phyloP scores from a whole-genome alignment of 2,329 filamentous ascomycete species.

The Fusarium azukiicola region DNA sequence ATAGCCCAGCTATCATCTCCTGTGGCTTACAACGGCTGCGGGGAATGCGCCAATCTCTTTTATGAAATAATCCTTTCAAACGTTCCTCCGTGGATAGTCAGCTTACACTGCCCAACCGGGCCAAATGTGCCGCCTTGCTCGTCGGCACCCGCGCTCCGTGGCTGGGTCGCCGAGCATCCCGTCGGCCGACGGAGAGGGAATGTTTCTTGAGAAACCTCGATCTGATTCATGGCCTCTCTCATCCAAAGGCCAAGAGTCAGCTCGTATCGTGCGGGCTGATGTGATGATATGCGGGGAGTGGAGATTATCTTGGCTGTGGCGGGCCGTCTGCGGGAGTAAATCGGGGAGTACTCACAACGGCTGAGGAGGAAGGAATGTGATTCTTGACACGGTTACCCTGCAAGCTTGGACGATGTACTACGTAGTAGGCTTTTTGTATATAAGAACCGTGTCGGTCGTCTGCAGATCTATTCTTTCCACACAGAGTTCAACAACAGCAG shows the following conservation, averaged over 20 bases:
- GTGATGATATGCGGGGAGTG: constrained; percentile 21
- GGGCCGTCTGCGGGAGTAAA: constrained; percentile 10
- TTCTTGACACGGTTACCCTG: not conserved
- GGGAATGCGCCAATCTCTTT: constrained; percentile 9
- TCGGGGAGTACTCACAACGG: constrained; percentile 4
- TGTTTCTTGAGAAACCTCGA: not conserved
- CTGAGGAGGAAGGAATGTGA: not conserved
- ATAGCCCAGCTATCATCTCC: constrained; percentile 5
- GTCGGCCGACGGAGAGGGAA: not conserved
- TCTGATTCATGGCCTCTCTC: not conserved
- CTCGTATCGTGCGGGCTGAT: constrained; percentile 9
- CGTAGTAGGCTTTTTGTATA: not conserved
- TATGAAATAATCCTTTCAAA: not conserved
- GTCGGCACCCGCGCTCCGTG: not conserved
- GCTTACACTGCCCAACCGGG: constrained; percentile 15
- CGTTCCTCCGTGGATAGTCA: constrained; percentile 9
- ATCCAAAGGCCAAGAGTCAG: constrained; percentile 1
- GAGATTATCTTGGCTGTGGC: constrained; percentile 13
- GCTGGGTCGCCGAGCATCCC: not conserved
- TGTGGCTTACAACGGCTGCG: constrained; percentile 13
- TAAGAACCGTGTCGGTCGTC: not conserved
- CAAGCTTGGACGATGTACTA: not conserved
- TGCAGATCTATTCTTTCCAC: constrained; percentile 1
- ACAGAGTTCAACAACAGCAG: constrained; percentile 6
- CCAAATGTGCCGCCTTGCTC: not conserved